Evolutionary conservation across 257 asterid species (phyloP).

Genomic region (Pogostemon cablin): DNA sequence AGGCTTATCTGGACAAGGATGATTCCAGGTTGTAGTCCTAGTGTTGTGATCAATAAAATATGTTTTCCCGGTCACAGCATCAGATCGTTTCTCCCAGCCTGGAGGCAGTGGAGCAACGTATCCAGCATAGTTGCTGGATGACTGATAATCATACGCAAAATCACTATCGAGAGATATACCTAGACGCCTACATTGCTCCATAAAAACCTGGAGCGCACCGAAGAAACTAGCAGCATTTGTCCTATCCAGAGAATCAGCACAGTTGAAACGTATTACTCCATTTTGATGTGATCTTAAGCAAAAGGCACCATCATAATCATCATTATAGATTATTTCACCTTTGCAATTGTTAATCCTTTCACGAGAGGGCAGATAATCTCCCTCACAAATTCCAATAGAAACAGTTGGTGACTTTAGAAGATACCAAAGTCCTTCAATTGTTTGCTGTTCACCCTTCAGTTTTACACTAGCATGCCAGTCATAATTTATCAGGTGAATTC

Average conservation of each 20-base stretch:
- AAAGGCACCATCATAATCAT: slow-evolving; percentile 88
- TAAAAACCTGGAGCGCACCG: slow-evolving; percentile 96
- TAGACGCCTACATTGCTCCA: slow-evolving; percentile 95
- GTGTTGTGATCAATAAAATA: slow-evolving; percentile 97
- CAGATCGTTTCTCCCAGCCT: slow-evolving; percentile 98
- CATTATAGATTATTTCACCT: slow-evolving; percentile 85
- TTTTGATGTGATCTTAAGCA: slow-evolving; percentile 98
- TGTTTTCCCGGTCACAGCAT: slow-evolving; percentile 92
- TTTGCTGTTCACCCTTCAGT: slow-evolving; percentile 92
- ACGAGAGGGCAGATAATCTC: slow-evolving; percentile 90
- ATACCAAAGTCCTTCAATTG: slow-evolving; percentile 98
- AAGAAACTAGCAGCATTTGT: slow-evolving; percentile 99
- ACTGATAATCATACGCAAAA: slow-evolving; percentile 72
- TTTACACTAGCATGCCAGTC: slow-evolving; percentile 99
- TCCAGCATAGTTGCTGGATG: slow-evolving; percentile 65
- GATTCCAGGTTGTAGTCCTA: slow-evolving; percentile 95
- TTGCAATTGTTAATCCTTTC: slow-evolving; percentile 79
- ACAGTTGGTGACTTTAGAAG: slow-evolving; percentile 89
- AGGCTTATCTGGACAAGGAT: slow-evolving; percentile 99
- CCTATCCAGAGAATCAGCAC: slow-evolving; percentile 98
- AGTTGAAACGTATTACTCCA: slow-evolving; percentile 95
- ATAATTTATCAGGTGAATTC: slow-evolving; percentile 87
- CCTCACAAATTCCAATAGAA: slow-evolving; percentile 81
- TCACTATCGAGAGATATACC: slow-evolving; percentile 97
- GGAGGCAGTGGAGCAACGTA: slow-evolving; percentile 97